A percentile compares a stretch with the other conserved stretches of the same genome.
These are phyloP conservation scores for Citrullus colocynthis DNA, from an alignment of 306 rosid species.

Conservation along the genomic window DNA sequence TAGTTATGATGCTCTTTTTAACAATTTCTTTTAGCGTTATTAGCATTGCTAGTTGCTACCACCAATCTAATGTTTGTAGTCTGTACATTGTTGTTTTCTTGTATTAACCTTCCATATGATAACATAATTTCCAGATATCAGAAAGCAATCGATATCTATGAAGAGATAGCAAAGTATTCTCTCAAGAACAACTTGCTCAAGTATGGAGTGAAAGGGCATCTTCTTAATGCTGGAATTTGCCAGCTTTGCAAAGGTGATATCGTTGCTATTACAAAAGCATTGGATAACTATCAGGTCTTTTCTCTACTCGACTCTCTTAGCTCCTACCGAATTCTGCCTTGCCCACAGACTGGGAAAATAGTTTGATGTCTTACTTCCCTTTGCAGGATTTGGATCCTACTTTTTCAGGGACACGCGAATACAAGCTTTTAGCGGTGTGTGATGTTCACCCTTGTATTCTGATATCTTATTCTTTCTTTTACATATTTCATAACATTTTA, in stretches of 20 bases:
- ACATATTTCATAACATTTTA: not conserved
- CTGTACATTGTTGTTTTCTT: not conserved
- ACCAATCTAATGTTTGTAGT: not conserved
- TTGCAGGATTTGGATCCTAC: slow-evolving; percentile 86
- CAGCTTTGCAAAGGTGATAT: slow-evolving; percentile 75
- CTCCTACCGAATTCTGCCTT: not conserved
- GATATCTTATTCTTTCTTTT: not conserved
- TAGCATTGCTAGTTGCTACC: too few species aligned
- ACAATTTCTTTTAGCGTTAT: too few species aligned
- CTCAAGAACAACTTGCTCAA: slow-evolving; percentile 73
- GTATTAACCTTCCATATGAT: not conserved
- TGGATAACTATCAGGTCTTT: slow-evolving; percentile 64
- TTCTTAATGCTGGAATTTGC: slow-evolving; percentile 91
- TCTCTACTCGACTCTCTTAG: slow-evolving; percentile 7
- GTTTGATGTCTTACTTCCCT: slow-evolving; percentile 4
- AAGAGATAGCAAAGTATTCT: slow-evolving; percentile 75
- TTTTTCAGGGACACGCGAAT: slow-evolving; percentile 86
- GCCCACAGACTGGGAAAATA: not conserved
- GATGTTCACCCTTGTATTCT: not conserved
- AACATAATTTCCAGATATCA: slow-evolving; percentile 41
- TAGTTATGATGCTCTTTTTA: too few species aligned
- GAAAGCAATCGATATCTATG: slow-evolving; percentile 67
- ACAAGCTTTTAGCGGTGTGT: slow-evolving; percentile 57
- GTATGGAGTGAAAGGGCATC: slow-evolving; percentile 92
- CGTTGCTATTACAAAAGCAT: slow-evolving; percentile 68